These are phyloP conservation scores for Parietaria judaica DNA, from an alignment of 306 rosid genomes.

Conservation along the genomic window DNA sequence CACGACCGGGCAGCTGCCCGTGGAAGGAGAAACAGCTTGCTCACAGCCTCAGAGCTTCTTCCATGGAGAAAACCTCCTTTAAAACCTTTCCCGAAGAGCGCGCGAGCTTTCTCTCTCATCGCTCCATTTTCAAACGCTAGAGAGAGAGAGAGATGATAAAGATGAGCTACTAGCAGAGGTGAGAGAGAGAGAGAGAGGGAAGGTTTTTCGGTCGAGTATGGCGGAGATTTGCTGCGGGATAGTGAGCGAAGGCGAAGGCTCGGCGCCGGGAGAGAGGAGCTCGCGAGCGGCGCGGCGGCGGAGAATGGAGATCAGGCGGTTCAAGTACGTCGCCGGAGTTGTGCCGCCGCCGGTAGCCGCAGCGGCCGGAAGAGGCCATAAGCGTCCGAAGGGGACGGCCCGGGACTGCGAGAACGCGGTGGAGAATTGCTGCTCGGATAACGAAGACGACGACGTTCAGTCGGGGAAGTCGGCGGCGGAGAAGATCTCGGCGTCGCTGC, in stretches of 20 bases:
- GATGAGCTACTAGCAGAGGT: background rate
- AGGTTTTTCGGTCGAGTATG: slow-evolving; percentile 17
- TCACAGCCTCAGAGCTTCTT: background rate
- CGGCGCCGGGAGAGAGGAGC: slow-evolving; percentile 12
- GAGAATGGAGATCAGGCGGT: slow-evolving; percentile 46
- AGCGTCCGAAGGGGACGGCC: slow-evolving; percentile 28
- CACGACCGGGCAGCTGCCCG: slow-evolving; percentile 16
- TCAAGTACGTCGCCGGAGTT: slow-evolving; percentile 31
- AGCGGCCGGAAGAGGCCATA: slow-evolving; percentile 4
- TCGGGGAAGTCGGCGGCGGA: background rate
- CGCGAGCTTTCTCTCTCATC: slow-evolving; percentile 7
- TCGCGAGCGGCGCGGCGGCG: slow-evolving; percentile 41
- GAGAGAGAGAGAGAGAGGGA: background rate
- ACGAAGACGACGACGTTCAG: slow-evolving; percentile 20
- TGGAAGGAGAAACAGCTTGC: background rate
- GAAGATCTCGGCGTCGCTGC: background rate
- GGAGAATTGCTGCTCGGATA: slow-evolving; percentile 14
- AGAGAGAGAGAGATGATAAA: background rate
- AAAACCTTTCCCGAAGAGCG: slow-evolving; percentile 4
- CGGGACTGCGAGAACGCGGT: slow-evolving; percentile 22
- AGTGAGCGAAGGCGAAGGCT: slow-evolving; percentile 21
- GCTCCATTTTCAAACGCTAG: too few relatives aligned
- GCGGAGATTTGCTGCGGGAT: slow-evolving; percentile 37
- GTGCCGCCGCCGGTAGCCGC: slow-evolving; percentile 1
- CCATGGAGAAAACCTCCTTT: background rate